phyloP scores from a whole-genome alignment of 2,329 filamentous ascomycete genomes.

The Coniochaeta hoffmannii region DNA sequence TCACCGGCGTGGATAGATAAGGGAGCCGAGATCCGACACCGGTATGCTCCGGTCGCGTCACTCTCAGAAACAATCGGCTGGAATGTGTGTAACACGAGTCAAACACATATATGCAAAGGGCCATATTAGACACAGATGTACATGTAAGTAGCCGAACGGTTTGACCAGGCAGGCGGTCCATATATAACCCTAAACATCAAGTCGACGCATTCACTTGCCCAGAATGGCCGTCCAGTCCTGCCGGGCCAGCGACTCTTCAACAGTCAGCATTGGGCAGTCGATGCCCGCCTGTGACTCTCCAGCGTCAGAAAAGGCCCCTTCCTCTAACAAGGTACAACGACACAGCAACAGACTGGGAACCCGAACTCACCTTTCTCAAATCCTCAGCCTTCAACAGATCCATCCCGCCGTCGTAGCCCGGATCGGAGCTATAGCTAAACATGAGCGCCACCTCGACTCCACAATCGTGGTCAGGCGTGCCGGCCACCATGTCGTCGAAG shows the following conservation, averaged over 20 bases:
- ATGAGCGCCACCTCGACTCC: slow-evolving; percentile 37
- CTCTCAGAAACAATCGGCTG: no score
- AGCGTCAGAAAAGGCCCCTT: slow-evolving; percentile 2
- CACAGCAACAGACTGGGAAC: not conserved
- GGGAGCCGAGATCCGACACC: not conserved
- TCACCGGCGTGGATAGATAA: not conserved
- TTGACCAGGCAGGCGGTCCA: no score
- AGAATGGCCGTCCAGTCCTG: slow-evolving; percentile 26
- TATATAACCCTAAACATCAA: no score
- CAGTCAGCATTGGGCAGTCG: slow-evolving; percentile 33
- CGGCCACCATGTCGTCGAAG: slow-evolving; percentile 30
- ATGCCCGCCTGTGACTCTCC: slow-evolving; percentile 28
- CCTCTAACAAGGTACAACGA: not conserved
- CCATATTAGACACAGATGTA: no score
- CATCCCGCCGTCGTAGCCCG: slow-evolving; percentile 41
- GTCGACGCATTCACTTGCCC: slow-evolving; percentile 7
- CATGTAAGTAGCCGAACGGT: no score
- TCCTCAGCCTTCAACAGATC: slow-evolving; percentile 33
- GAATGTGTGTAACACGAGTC: not conserved
- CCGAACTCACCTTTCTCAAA: slow-evolving; percentile 29
- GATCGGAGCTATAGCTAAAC: slow-evolving; percentile 38
- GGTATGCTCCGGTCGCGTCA: not conserved
- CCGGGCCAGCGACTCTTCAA: slow-evolving; percentile 26
- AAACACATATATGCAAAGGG: no score
- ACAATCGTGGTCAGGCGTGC: slow-evolving; percentile 27